These are phyloP conservation scores for Dimocarpus longan DNA, from an alignment of 345 rosid species.

Conservation along the genomic window DNA sequence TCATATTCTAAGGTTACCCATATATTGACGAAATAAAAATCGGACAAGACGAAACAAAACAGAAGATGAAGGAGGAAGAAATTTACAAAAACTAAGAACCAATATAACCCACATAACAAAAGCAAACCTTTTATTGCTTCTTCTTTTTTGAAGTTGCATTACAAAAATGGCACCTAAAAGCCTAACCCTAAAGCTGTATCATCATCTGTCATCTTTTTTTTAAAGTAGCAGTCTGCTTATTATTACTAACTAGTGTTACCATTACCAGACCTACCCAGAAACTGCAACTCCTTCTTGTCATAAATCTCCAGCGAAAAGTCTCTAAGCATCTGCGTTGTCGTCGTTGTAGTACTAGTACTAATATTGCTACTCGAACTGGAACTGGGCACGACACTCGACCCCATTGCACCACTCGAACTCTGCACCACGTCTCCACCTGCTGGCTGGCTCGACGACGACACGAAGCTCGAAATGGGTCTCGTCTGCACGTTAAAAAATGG, in stretches of 20 bases:
- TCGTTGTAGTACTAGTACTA: not conserved
- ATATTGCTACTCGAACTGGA: conserved; percentile 27
- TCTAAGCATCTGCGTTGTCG: conserved; percentile 41
- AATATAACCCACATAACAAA: not conserved
- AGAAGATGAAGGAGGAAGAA: not conserved
- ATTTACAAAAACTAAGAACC: too few species aligned
- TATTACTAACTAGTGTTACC: conserved; percentile 18
- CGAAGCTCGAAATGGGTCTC: conserved; percentile 45
- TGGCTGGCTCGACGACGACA: conserved; percentile 31
- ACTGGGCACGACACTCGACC: conserved; percentile 15
- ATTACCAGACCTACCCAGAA: conserved; percentile 41
- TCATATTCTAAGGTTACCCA: too few species aligned
- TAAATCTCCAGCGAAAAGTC: conserved; percentile 68
- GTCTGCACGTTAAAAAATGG: conserved; percentile 42
- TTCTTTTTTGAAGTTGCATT: too few species aligned
- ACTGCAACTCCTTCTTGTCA: conserved; percentile 74
- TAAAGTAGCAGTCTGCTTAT: conserved; percentile 37
- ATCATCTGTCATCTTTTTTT: conserved; percentile 2
- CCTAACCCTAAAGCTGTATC: not conserved
- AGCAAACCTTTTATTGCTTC: not conserved
- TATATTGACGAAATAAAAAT: not conserved
- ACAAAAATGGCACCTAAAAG: conserved; percentile 8
- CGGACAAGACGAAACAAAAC: not conserved
- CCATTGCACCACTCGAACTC: conserved; percentile 17
- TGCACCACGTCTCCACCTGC: conserved; percentile 21